phyloP scores from a whole-genome alignment of 768 basidiomycete species.

The Hericium rajendrae region DNA sequence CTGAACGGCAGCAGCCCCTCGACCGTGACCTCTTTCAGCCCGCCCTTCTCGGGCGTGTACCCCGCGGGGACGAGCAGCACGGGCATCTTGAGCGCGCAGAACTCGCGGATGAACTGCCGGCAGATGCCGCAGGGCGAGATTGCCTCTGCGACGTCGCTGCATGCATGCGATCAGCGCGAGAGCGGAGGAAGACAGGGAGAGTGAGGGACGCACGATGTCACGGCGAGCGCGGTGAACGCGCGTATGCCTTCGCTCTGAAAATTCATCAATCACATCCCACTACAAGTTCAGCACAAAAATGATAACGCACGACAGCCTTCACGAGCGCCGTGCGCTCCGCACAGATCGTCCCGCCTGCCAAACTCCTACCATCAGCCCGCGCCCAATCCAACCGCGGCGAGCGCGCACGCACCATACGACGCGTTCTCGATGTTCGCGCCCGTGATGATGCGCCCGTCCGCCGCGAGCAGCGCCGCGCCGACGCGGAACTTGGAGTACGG shows the following conservation, averaged over 20 bases:
- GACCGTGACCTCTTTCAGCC: constrained; percentile 9
- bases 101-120: constrained; percentile 84
- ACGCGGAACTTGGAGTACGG: constrained; percentile 92
- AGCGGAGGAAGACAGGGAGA: too few relatives aligned
- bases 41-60: constrained; percentile 24
- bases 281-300: neutral
- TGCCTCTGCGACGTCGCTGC: constrained; percentile 56
- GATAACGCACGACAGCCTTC: constrained; percentile 73
- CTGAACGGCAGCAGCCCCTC: constrained; percentile 10
- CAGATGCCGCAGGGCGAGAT: constrained; percentile 92
- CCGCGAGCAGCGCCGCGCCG: constrained; percentile 73
- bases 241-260: constrained; percentile 71
- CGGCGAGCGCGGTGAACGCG: constrained; percentile 66
- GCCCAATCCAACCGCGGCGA: neutral
- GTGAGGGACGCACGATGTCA: constrained; percentile 55
- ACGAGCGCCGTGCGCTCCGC: constrained; percentile 92
- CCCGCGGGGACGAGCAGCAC: constrained; percentile 61
- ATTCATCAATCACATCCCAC: neutral
- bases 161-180: neutral
- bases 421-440: constrained; percentile 95
- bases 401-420: constrained; percentile 55
- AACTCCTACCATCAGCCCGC: neutral
- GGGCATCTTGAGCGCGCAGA: constrained; percentile 67
- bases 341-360: constrained; percentile 83
- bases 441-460: constrained; percentile 62